Base-by-base conservation (phyloP, 306 rosid genomes). In the Cicer bijugum region DNA sequence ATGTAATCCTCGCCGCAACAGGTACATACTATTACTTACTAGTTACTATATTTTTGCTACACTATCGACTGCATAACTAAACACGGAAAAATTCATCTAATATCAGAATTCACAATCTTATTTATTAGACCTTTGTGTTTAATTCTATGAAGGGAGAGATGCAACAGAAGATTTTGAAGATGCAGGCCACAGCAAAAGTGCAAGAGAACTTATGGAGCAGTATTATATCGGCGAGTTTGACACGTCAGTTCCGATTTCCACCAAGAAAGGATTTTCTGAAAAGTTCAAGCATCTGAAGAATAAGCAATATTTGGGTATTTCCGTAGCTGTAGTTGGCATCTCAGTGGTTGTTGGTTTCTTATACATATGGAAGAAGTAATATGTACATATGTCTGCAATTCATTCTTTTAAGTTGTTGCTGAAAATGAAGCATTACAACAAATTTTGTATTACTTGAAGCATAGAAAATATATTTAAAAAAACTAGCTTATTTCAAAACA, bases 81-180 rank as follows among this genome's bases (percentile, higher is more conserved):
- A 10, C 55, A 56, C 19, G n/a, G 9, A 53, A 73, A 44, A 46
- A 16, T 44, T 68, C 75, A 62, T 69, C 72, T 56, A 76, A 50
- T 40, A 68, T 55, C 51, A 35, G 37, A 20, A 66, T 20, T 64
- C 37, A 50, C 78, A 71, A 45, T 55, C 67, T 69, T 75, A 72
- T 28, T 23, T 23, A 3, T 67, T 47, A 55, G 46, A 65, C 68
- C 44, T 39, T 56, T 51, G 45, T 81, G 42, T 71, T 57, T 76
- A 57, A 7, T 57, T 33, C 12, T 45, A 40, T 76, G 20, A 69
- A 93, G 98, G 97, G 64, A 88, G 65, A 78, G 97, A 91, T 67
- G 98, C 97, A 55, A 85, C 94, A 1, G 90, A 93, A 1, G 98
- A 93, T 40, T 93, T 93, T 83, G 98, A 93, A 85, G 98, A 93